Evolutionary conservation across 352 stramenopile genomes (phyloP).

Genomic region (Globisporangium alternatum): DNA sequence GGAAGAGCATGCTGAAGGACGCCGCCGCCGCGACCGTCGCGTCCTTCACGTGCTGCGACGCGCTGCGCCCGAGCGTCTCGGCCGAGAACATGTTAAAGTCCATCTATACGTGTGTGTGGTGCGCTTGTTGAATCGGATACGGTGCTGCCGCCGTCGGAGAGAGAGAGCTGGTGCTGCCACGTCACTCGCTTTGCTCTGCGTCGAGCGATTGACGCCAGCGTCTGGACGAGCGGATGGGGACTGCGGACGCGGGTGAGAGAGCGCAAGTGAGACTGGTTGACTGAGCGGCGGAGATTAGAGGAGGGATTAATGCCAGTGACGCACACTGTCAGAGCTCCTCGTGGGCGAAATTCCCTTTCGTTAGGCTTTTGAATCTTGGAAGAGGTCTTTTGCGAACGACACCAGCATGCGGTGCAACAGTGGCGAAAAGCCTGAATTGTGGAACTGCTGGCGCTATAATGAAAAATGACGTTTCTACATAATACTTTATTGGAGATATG

Average conservation of each 20-base stretch:
- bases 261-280: slow-evolving; percentile 2
- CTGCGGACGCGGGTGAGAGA: not conserved
- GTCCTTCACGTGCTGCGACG: slow-evolving; percentile 19
- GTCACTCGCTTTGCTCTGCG: not conserved
- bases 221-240: not conserved
- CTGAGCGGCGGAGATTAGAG: not conserved
- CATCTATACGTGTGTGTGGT: not conserved
- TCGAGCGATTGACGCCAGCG: not conserved
- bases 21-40: slow-evolving; percentile 12
- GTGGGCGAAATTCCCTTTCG: not conserved
- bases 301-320: not conserved
- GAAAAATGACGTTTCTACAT: no score
- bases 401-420: not conserved
- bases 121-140: not conserved
- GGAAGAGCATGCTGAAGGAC: slow-evolving; percentile 19
- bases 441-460: not conserved
- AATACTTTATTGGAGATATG: not conserved
- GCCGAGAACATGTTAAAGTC: slow-evolving; percentile 20
- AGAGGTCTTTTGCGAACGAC: not conserved
- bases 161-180: not conserved
- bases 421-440: not conserved
- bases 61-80: slow-evolving; percentile 10
- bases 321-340: not conserved
- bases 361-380: slow-evolving; percentile 4
- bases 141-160: slow-evolving; percentile 14